Evolutionary conservation across 225 moss, liverwort and hornwort species (phyloP), one percentile per base, ranked within the genome.

Genomic region (Polytrichum commune): DNA sequence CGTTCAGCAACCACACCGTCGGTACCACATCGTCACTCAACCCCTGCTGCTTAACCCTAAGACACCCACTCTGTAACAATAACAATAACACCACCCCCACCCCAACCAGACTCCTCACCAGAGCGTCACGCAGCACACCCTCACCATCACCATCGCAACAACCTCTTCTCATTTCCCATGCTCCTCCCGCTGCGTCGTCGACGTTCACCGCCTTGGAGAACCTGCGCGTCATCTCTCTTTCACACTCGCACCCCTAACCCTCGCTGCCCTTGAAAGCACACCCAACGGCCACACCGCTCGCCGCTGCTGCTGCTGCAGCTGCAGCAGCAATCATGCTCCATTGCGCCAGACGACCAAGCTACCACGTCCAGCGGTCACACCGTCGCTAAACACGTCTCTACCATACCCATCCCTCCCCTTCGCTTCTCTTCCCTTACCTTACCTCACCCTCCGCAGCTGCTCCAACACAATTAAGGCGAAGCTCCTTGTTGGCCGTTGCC

Each of bases 1-100:
- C 46, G 46, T 3, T 46, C 16, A 16, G 46, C 46, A 46, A 46
- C 13, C 46, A 46, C 73, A 93, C 65, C 57, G 93, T 79, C 73
- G 86, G 73, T 38, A 81, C 58, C 24, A 89, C 86, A 72, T 95
- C 93, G 71, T 83, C 79, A 46, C 84, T 88, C 77, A 95, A 80
- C 53, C 82, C 75, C 68, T 84, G 77, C 7, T 67, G 77, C 65
- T 78, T 75, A 10, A 10, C 10, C 84, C 80, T 77, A 69, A 79
- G 69, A 16, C 46, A 46, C 4, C 13, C 16, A 3, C 46, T 16
- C 46, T 46, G 46, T 38, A 2, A 10, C 10, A 38, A 38, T 10
- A 32, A 6, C 2, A 33, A 7, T 80, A 22, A 73, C 73, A 75
- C 54, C 73, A 70, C 64, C 66, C 32, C 26, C 33, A 67, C 19